Conservation (phyloP, 352 stramenopile species). For the Globisporangium barbulae region DNA sequence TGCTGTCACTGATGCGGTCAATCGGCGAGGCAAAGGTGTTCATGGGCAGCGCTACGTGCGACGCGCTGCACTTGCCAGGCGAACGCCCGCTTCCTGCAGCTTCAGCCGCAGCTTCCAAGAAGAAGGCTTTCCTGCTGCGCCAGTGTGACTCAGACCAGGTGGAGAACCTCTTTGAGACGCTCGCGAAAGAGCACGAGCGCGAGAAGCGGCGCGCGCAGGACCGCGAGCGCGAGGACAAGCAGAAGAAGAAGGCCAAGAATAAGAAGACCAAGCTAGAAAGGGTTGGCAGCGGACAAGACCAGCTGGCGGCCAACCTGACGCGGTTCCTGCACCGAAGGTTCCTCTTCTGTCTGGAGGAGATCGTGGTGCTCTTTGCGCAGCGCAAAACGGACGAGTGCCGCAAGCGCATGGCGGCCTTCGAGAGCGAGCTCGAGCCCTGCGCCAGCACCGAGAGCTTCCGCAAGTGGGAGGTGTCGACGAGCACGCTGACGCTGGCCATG, state of each 20-base stretch:
- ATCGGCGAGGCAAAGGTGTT: slow-evolving; percentile 46
- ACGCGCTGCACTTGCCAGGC: slow-evolving; percentile 41
- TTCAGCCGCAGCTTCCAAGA: neutral
- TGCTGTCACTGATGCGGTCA: slow-evolving; percentile 36
- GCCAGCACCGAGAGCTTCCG: slow-evolving; percentile 33
- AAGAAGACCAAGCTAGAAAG: neutral
- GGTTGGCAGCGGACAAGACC: neutral
- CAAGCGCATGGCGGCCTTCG: slow-evolving; percentile 35
- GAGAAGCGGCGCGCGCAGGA: slow-evolving; percentile 18
- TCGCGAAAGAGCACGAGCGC: slow-evolving; percentile 29
- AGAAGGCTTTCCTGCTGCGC: slow-evolving; percentile 37
- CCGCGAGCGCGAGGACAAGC: slow-evolving; percentile 11
- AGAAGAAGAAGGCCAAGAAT: slow-evolving; percentile 29
- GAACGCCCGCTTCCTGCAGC: slow-evolving; percentile 37
- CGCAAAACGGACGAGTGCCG: slow-evolving; percentile 63
- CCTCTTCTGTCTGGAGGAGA: slow-evolving; percentile 73
- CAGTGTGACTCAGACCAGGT: slow-evolving; percentile 51
- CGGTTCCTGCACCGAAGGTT: slow-evolving; percentile 75
- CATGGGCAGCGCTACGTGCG: slow-evolving; percentile 64
- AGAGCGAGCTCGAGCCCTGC: slow-evolving; percentile 59
- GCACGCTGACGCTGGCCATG: slow-evolving; percentile 63
- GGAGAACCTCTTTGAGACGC: slow-evolving; percentile 54
- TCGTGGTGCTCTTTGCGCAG: slow-evolving; percentile 73
- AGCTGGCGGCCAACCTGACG: slow-evolving; percentile 31
- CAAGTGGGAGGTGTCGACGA: slow-evolving; percentile 70